Evolutionary conservation across 2,329 filamentous ascomycete genomes (phyloP), one percentile per base, ranked within the genome.

Genomic region (Alternaria conjuncta): DNA sequence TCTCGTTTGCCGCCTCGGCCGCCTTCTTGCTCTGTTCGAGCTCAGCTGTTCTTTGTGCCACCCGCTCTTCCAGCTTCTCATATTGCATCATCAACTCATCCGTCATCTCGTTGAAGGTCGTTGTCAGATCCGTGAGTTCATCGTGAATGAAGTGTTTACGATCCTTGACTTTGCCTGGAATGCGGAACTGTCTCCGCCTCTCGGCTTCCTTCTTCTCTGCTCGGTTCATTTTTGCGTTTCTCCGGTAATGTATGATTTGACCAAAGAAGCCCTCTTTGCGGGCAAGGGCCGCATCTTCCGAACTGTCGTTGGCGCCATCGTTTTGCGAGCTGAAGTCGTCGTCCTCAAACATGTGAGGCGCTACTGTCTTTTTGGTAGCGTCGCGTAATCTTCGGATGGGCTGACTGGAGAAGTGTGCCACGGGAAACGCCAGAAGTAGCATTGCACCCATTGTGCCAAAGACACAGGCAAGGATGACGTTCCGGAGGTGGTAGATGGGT

Each of bases 1-100:
- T 96, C 81, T 97, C 92, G 72, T 97, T 97, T 4, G 94, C 94
- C n/a, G 92, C 92, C 79, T 97, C 94, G 1, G 94, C 94, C 1
- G 93, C 93, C 81, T 93, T 93, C 78, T 97, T 97, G 82, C 91
- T 96, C 65, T 93, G 88, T 75, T 97, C 93, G 1, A 97, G 84
- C 79, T 97, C 92, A 36, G 88, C 88, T 0, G 94, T 97, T 59
- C 94, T 86, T 77, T 94, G 89, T 7, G 88, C 88, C 1, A 97
- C 94, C 71, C 95, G 90, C 60, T 95, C 90, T 77, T 97, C 94
- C 1, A 97, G 84, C 11, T 88, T 89, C 28, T 90, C 89, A 74
- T 97, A 97, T 74, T 97, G 94, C 80, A 93, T 92, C 73, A 92
- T 87, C 47, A 97, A 82, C 80, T 97, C 94, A 66, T 97, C 93